Evolutionary conservation across 352 stramenopile genomes (phyloP), one percentile per base, ranked within the genome.

Genomic region (Globisporangium ultimum): DNA sequence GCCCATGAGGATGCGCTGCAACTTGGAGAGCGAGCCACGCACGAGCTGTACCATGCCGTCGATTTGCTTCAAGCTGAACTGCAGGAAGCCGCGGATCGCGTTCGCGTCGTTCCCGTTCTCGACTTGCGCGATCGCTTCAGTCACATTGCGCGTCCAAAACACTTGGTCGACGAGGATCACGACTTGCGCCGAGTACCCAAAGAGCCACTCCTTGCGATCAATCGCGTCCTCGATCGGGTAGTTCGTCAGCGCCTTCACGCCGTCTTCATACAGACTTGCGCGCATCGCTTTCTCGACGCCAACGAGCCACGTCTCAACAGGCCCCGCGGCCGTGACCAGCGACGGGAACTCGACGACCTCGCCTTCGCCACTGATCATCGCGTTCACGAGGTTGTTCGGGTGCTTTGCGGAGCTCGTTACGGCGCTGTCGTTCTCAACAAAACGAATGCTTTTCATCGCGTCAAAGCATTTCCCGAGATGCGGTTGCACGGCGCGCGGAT

Each of bases 401-500:
- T 36, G 28, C 28, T 36, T 36, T 11, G 28, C 8, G 8, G 24
- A 32, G 40, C 48, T 76, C 18, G 65, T 64, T 11, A 64, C 64
- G 13, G 66, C 38, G 6, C 55, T 66, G 7, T 59, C 22, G 13
- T 13, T 65, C 34, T 89, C 80, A 38, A 80, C 79, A 61, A 97
- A 97, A 8, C 86, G 81, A 51, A 97, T 91, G 45, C 82, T 93
- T 65, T 97, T 97, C 78, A 97, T 97, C 4, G 89, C 89, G 51
- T 97, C 90, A 61, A 97, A 97, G 59, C 89, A 97, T 56, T 97
- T 97, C 3, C 79, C 80, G 24, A 97, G 70, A 66, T 97, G 90
- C 0, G 90, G 89, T 51, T 97, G 90, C 10, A 97, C 90, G 22
- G 90, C 89, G 2, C 86, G 80, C 6, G 90, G 90, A 22, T 97